A percentile compares a stretch with the other conserved stretches of the same genome.
These are phyloP conservation scores for Mitragyna speciosa DNA, from an alignment of 257 asterid genomes.

Conservation along the genomic window DNA sequence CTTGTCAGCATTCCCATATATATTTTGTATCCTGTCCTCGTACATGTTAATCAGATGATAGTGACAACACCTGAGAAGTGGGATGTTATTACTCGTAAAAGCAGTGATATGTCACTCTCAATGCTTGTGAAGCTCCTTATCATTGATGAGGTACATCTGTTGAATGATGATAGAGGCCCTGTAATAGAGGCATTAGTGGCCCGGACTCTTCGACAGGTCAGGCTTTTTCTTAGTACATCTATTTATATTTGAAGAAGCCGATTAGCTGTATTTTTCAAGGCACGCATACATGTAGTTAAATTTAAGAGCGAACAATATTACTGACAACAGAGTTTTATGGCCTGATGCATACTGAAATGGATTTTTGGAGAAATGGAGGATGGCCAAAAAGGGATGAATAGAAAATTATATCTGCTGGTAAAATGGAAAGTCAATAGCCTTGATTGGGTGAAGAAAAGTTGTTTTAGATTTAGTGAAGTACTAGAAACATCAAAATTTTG, in stretches of 20 bases:
- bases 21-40: background rate
- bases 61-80: constrained; percentile 99
- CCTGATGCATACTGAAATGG: background rate
- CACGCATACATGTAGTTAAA: too few species aligned
- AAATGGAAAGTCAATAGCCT: background rate
- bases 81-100: constrained; percentile 99
- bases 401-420: background rate
- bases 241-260: background rate
- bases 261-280: background rate
- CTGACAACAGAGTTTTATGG: too few species aligned
- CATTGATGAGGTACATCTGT: constrained; percentile 93
- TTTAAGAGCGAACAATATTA: background rate
- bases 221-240: constrained; percentile 17
- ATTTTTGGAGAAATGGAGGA: too few species aligned
- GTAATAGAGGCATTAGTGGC: constrained; percentile 99
- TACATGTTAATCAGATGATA: constrained; percentile 69
- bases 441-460: too few species aligned
- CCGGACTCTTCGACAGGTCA: constrained; percentile 97
- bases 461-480: too few species aligned
- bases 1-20: constrained; percentile 8
- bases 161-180: constrained; percentile 97
- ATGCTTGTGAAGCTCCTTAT: constrained; percentile 98
- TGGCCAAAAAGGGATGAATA: background rate
- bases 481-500: too few species aligned
- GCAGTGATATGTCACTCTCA: constrained; percentile 97